These are phyloP conservation scores for Epichloe glyceriae DNA, from an alignment of 2,329 filamentous ascomycete genomes.

Conservation along the genomic window DNA sequence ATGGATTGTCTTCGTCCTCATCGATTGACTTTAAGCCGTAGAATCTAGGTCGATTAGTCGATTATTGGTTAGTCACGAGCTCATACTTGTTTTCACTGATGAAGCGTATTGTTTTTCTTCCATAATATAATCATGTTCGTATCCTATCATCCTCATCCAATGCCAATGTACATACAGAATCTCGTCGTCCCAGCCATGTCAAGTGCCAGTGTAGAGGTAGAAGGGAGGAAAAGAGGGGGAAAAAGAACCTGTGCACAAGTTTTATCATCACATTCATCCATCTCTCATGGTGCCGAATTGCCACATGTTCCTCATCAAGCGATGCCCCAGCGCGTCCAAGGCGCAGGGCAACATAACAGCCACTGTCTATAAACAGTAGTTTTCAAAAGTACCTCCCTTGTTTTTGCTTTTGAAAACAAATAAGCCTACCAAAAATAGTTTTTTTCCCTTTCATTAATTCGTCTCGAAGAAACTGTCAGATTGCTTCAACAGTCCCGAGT, in stretches of 20 bases:
- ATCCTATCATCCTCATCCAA: constrained; percentile 1
- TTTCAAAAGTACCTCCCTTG: too few species aligned
- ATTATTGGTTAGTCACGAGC: too few species aligned
- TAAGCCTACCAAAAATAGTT: too few species aligned
- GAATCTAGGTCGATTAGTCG: too few species aligned
- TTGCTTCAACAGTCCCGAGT: constrained; percentile 29
- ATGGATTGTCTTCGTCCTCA: too few species aligned
- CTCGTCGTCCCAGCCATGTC: not conserved
- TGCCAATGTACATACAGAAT: not conserved
- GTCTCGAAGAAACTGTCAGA: constrained; percentile 33
- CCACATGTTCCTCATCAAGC: not conserved
- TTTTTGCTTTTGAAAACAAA: too few species aligned
- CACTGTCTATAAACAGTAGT: not conserved
- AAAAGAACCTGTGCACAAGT: not conserved
- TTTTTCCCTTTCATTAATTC: constrained; percentile 13
- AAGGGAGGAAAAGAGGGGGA: not conserved
- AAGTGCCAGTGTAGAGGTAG: not conserved
- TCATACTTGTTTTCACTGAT: too few species aligned
- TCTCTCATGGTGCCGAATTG: not conserved
- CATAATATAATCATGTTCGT: not conserved
- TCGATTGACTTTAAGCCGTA: too few species aligned
- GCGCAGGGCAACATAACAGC: not conserved
- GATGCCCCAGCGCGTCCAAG: not conserved
- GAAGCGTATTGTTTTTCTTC: not conserved
- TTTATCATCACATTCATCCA: not conserved